Evolutionary conservation across 768 basidiomycete species (phyloP).

Genomic region (Udeniomyces megalosporus): DNA sequence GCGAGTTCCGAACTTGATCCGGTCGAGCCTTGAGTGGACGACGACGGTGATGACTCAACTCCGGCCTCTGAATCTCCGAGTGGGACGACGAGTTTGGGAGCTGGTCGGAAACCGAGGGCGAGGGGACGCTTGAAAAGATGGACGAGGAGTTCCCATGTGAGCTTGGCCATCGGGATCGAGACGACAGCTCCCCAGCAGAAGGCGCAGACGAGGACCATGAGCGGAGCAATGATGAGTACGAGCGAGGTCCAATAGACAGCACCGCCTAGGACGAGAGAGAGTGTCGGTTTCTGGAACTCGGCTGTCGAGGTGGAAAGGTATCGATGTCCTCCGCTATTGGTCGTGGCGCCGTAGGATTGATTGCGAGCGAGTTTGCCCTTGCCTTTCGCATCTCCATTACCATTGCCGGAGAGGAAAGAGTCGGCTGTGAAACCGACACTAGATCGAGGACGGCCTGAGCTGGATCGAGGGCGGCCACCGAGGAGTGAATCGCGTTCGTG

Average conservation of each 20-base stretch:
- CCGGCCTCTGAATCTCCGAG: not conserved
- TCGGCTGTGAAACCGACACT: conserved; percentile 19
- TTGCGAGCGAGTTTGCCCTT: not conserved
- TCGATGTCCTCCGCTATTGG: conserved; percentile 13
- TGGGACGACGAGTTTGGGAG: conserved; percentile 48
- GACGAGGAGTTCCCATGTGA: conserved; percentile 85
- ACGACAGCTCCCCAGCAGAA: conserved; percentile 91
- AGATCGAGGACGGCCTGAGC: conserved; percentile 18
- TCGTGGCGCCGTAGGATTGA: conserved; percentile 17
- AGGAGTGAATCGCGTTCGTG: conserved; percentile 10
- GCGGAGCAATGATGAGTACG: conserved; percentile 61
- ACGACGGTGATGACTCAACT: conserved; percentile 6
- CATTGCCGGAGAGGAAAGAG: conserved; percentile 22
- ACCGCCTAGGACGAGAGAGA: conserved; percentile 40
- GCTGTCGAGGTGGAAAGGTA: conserved; percentile 21
- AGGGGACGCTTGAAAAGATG: conserved; percentile 64
- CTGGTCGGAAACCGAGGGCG: conserved; percentile 78
- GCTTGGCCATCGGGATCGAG: conserved; percentile 94
- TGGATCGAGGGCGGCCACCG: conserved; percentile 23
- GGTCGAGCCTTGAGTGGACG: conserved; percentile 16
- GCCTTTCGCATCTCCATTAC: conserved; percentile 15
- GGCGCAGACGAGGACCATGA: conserved; percentile 71
- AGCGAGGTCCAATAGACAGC: conserved; percentile 69
- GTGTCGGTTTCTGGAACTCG: conserved; percentile 8
- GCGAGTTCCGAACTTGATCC: conserved; percentile 46